Percentiles rank a stretch among this genome's conserved stretches.
These are phyloP conservation scores for Striga hermonthica DNA, from an alignment of 305 asterid genomes.

Conservation along the genomic window DNA sequence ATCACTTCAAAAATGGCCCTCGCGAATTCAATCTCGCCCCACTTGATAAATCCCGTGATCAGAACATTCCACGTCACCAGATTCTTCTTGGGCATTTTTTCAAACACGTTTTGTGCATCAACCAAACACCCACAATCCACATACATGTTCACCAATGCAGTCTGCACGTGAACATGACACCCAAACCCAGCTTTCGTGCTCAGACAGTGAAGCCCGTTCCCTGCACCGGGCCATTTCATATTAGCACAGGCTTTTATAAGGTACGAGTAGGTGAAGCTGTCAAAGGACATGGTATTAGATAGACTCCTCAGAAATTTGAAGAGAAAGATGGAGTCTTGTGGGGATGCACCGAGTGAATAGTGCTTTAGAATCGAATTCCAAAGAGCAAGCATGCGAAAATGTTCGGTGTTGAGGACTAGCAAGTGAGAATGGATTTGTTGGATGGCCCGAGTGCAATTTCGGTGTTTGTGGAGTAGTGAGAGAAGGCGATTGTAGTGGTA, in stretches of 20 bases:
- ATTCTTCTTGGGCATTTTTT: constrained; percentile 63
- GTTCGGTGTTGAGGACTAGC: constrained; percentile 27
- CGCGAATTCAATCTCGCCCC: constrained; percentile 61
- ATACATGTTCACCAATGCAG: constrained; percentile 74
- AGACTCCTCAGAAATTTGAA: constrained; percentile 48
- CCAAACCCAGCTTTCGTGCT: constrained; percentile 54
- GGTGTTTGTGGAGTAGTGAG: constrained; percentile 45
- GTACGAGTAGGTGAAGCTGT: constrained; percentile 74
- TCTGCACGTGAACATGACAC: constrained; percentile 56
- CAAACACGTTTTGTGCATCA: constrained; percentile 59
- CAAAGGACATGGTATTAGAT: constrained; percentile 36
- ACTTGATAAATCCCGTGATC: constrained; percentile 63
- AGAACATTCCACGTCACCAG: constrained; percentile 76
- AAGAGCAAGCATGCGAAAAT: constrained; percentile 31
- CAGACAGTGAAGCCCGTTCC: constrained; percentile 55
- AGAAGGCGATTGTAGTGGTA: constrained; percentile 37
- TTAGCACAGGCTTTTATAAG: constrained; percentile 64
- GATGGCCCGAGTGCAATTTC: constrained; percentile 42
- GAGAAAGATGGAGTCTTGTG: constrained; percentile 53
- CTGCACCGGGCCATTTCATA: constrained; percentile 34
- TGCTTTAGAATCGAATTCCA: constrained; percentile 72
- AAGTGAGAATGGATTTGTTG: constrained; percentile 74
- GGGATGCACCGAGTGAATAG: constrained; percentile 52
- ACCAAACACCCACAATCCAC: constrained; percentile 44
- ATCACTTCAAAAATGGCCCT: constrained; percentile 51